A percentile compares a stretch with the other conserved stretches of the same genome.
phyloP scores from a whole-genome alignment of 306 rosid genomes.

The Ceratonia siliqua region DNA sequence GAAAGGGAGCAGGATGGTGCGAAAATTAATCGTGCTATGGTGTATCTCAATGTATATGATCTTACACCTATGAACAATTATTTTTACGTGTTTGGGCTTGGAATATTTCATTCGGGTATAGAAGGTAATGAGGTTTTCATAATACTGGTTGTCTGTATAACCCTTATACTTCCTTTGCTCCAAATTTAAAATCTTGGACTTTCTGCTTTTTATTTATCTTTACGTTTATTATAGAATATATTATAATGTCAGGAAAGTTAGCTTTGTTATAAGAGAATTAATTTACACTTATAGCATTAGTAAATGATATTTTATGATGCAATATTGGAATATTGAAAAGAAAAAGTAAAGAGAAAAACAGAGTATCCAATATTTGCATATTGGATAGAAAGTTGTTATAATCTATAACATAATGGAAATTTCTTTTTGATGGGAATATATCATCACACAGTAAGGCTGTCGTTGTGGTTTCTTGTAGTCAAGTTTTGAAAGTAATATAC shows the following conservation, averaged over 20 bases:
- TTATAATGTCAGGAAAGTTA: not conserved
- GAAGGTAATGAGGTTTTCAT: slow-evolving; percentile 58
- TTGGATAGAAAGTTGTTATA: not conserved
- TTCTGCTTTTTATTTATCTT: slow-evolving; percentile 3
- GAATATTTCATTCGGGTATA: slow-evolving; percentile 91
- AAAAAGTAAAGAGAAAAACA: not conserved
- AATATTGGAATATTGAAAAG: slow-evolving; percentile 4
- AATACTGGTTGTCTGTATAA: not conserved
- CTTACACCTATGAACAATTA: slow-evolving; percentile 86
- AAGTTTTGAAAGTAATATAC: not conserved
- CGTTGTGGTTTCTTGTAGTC: not conserved
- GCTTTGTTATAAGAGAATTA: not conserved
- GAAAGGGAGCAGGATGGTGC: slow-evolving; percentile 46
- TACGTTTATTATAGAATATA: not conserved
- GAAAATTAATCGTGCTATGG: slow-evolving; percentile 36
- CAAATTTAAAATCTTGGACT: not conserved
- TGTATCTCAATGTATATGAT: slow-evolving; percentile 93
- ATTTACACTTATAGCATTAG: not conserved
- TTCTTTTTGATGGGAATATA: not conserved
- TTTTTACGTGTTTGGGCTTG: slow-evolving; percentile 76
- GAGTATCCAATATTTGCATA: not conserved
- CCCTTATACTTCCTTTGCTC: not conserved
- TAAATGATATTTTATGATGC: not conserved
- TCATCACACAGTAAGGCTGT: not conserved
- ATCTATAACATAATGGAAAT: not conserved